phyloP scores from a whole-genome alignment of 805 yeast species.

The Jamesozyma piceae region DNA sequence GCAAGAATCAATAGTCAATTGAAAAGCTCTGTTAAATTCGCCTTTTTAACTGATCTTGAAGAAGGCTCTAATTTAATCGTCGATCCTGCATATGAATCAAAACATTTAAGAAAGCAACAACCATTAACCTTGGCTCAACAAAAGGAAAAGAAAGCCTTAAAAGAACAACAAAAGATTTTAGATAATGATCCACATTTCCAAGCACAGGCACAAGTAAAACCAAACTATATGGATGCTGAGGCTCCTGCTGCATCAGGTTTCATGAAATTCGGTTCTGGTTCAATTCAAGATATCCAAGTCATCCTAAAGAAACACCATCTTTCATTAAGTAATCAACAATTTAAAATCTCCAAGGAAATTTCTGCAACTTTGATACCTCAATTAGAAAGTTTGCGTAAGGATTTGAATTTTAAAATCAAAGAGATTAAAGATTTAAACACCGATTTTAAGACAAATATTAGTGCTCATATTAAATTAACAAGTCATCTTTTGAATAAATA shows the following conservation, averaged over 20 bases:
- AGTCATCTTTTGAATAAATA: constrained; percentile 46
- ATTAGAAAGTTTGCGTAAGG: constrained; percentile 53
- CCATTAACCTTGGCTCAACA: constrained; percentile 20
- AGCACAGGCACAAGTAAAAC: background rate
- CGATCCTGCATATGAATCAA: constrained; percentile 42
- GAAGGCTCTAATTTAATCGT: constrained; percentile 32
- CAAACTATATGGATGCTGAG: background rate
- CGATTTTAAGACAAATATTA: constrained; percentile 54
- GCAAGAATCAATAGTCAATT: constrained; percentile 57
- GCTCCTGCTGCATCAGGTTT: constrained; percentile 37
- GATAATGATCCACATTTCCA: background rate
- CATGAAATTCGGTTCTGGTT: constrained; percentile 63
- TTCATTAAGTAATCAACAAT: constrained; percentile 46
- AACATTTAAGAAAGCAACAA: constrained; percentile 28
- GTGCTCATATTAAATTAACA: constrained; percentile 52
- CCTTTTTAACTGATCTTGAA: constrained; percentile 31
- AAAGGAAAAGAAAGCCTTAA: constrained; percentile 7
- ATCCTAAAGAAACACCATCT: constrained; percentile 57
- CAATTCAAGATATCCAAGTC: constrained; percentile 71
- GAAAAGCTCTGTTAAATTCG: constrained; percentile 51
- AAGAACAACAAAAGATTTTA: background rate
- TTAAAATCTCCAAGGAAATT: constrained; percentile 45
- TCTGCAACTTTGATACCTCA: constrained; percentile 46
- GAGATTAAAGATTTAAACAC: constrained; percentile 63
- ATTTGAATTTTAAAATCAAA: constrained; percentile 64